These are phyloP conservation scores for Boletellus emodensis DNA, from an alignment of 768 basidiomycete genomes.

Conservation along the genomic window DNA sequence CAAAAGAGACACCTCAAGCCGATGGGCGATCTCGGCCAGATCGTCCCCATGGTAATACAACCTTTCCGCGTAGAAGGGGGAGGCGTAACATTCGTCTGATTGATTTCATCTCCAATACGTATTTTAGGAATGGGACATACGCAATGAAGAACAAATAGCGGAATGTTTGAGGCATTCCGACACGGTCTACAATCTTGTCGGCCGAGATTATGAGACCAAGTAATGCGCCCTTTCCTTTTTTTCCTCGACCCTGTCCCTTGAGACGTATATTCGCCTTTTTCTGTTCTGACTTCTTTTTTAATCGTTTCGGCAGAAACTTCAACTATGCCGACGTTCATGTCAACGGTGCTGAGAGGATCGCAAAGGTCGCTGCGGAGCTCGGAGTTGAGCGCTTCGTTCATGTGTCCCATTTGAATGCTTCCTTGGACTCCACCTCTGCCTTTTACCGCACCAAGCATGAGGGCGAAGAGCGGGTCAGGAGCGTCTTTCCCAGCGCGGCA, in stretches of 20 bases:
- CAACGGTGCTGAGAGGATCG: conserved; percentile 79
- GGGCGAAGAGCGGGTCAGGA: conserved; percentile 84
- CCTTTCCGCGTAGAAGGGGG: background rate
- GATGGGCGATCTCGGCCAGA: conserved; percentile 95
- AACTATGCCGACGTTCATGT: conserved; percentile 78
- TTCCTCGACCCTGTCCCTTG: conserved; percentile 4
- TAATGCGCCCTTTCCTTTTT: conserved; percentile 33
- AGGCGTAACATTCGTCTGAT: conserved; percentile 21
- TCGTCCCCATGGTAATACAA: conserved; percentile 80
- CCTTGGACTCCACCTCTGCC: conserved; percentile 66
- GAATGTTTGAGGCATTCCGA: conserved; percentile 95
- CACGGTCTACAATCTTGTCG: conserved; percentile 93
- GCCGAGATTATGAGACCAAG: conserved; percentile 95
- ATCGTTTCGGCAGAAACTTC: conserved; percentile 66
- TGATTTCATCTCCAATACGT: conserved; percentile 14
- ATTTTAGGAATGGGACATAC: conserved; percentile 89
- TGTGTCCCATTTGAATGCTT: conserved; percentile 92
- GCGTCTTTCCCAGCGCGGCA: conserved; percentile 79
- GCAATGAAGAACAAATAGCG: conserved; percentile 84
- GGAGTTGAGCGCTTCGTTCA: conserved; percentile 88
- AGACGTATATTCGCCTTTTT: conserved; percentile 12
- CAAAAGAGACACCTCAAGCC: conserved; percentile 85
- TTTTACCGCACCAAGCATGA: conserved; percentile 89
- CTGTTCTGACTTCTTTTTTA: background rate
- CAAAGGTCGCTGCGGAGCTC: conserved; percentile 67